These are phyloP conservation scores for Ramalina peruviana DNA, from an alignment of 495 filamentous ascomycete species.

Conservation along the genomic window DNA sequence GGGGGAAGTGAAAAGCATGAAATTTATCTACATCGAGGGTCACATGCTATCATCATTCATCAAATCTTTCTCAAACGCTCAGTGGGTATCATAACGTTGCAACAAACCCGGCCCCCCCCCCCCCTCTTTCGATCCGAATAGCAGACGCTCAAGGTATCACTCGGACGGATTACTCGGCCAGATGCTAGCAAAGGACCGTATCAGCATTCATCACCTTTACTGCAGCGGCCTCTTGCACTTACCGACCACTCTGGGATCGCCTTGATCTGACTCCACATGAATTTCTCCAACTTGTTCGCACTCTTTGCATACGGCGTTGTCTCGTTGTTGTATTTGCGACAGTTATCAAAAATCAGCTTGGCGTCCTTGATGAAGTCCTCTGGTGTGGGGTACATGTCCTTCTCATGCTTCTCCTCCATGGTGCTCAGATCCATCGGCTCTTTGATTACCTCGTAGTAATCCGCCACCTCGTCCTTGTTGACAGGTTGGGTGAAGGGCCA, in stretches of 20 bases:
- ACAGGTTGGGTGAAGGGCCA: constrained; percentile 96
- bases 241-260: constrained; percentile 93
- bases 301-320: constrained; percentile 89
- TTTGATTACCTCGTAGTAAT: constrained; percentile 97
- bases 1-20: too few species aligned
- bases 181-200: constrained; percentile 21
- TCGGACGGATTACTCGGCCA: too few species aligned
- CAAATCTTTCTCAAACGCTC: background rate
- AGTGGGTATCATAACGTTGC: constrained; percentile 19
- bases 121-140: background rate
- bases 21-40: background rate
- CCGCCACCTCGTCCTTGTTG: constrained; percentile 84
- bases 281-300: constrained; percentile 91
- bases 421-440: constrained; percentile 95
- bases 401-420: constrained; percentile 92
- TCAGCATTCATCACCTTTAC: background rate
- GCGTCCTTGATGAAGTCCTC: constrained; percentile 93
- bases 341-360: constrained; percentile 86
- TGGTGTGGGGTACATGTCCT: constrained; percentile 77
- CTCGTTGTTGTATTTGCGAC: constrained; percentile 90
- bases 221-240: constrained; percentile 18
- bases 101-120: too few species aligned
- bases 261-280: constrained; percentile 87
- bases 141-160: constrained; percentile 6
- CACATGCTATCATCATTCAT: background rate